Conservation (phyloP, 106 monocot species). For the Ottelia alismoides region DNA sequence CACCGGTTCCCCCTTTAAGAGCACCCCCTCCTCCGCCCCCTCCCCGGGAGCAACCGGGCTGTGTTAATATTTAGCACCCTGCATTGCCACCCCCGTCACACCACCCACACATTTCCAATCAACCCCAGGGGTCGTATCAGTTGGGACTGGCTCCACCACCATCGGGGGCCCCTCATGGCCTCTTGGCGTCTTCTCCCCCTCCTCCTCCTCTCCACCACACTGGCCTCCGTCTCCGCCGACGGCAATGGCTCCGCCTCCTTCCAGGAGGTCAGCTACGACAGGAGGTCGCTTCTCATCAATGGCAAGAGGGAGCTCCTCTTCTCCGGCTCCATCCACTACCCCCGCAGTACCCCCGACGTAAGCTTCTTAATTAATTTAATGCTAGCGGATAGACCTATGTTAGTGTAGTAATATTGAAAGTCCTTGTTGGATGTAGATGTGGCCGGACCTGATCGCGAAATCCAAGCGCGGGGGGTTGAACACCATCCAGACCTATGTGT, state of each 20-base stretch:
- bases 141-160: too few species aligned
- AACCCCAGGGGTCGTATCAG: too few species aligned
- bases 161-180: too few species aligned
- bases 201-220: neutral
- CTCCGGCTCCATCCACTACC: constrained; percentile 39
- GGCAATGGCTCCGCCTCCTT: neutral
- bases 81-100: too few species aligned
- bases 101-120: too few species aligned
- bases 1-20: too few species aligned
- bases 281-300: constrained; percentile 13
- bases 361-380: neutral
- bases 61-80: too few species aligned
- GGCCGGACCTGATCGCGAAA: constrained; percentile 26
- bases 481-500: constrained; percentile 26
- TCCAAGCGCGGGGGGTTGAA: constrained; percentile 26
- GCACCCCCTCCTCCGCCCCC: too few species aligned
- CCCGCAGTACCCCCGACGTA: constrained; percentile 19
- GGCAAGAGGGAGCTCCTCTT: constrained; percentile 16
- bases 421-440: constrained; percentile 28
- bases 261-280: constrained; percentile 9
- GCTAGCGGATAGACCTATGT: neutral
- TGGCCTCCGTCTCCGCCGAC: neutral
- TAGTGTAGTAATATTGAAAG: neutral
- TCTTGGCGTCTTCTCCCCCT: too few species aligned
- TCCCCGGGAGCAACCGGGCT: too few species aligned